These are phyloP conservation scores for Boechera divaricarpa DNA, from an alignment of 345 rosid genomes.

Conservation along the genomic window DNA sequence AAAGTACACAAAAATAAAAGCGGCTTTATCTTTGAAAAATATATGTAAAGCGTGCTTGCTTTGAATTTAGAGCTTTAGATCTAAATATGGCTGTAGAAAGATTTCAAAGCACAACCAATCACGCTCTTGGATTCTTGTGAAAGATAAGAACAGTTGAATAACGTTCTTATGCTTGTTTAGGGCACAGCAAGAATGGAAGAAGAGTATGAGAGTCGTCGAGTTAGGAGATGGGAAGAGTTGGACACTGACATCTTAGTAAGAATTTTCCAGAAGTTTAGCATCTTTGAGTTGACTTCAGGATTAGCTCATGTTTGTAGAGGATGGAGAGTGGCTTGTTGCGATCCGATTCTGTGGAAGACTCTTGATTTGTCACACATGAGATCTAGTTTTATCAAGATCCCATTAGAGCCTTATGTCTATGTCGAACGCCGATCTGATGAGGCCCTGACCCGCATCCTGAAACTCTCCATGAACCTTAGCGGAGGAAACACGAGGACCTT, in stretches of 20 bases:
- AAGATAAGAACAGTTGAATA: not conserved
- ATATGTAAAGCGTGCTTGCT: no score
- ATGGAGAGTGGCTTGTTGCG: conserved; percentile 82
- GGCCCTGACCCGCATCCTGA: conserved; percentile 59
- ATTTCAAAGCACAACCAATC: no score
- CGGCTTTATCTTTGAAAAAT: no score
- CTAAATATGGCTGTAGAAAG: no score
- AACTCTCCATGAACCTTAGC: conserved; percentile 75
- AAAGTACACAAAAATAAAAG: no score
- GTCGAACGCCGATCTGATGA: conserved; percentile 66
- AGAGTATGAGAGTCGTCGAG: conserved; percentile 47
- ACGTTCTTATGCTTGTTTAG: conserved; percentile 17
- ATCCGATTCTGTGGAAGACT: conserved; percentile 86
- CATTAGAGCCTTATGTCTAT: conserved; percentile 75
- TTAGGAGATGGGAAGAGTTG: conserved; percentile 84
- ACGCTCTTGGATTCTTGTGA: not conserved
- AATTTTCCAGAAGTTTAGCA: conserved; percentile 64
- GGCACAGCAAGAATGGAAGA: conserved; percentile 46
- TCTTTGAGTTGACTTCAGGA: conserved; percentile 64
- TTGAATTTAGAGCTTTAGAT: no score
- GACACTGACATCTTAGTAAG: conserved; percentile 71
- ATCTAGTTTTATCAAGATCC: conserved; percentile 78
- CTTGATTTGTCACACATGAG: conserved; percentile 74
- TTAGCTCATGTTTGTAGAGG: conserved; percentile 79
- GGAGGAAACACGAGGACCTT: conserved; percentile 58